These are phyloP conservation scores for Telfairia occidentalis DNA, from an alignment of 331 rosid species.

Conservation along the genomic window DNA sequence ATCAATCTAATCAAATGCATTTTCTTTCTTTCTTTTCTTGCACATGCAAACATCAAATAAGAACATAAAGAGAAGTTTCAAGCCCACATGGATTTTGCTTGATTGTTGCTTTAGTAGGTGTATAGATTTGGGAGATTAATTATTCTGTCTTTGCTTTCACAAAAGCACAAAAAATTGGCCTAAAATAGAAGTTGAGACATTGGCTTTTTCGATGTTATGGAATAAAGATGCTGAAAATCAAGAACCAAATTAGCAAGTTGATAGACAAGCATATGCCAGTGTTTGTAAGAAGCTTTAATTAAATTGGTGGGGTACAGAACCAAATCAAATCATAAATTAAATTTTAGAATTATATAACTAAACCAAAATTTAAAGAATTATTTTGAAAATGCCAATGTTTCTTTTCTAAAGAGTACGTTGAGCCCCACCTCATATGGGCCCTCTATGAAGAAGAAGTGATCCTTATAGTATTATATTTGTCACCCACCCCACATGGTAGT, in stretches of 20 bases:
- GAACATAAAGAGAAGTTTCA: too few species aligned
- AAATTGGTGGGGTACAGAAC: not conserved
- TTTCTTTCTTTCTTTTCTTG: too few species aligned
- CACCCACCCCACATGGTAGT: too few species aligned
- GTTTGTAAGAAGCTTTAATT: not conserved
- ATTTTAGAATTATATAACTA: not conserved
- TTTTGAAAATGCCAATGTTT: not conserved
- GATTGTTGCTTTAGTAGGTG: not conserved
- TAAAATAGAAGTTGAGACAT: slow-evolving; percentile 15
- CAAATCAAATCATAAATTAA: not conserved
- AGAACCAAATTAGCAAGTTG: slow-evolving; percentile 11
- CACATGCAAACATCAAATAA: too few species aligned
- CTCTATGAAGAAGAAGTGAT: too few species aligned
- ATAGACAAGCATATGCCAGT: slow-evolving; percentile 5
- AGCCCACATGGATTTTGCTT: not conserved
- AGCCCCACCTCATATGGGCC: too few species aligned
- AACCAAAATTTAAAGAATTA: not conserved
- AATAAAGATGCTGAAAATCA: not conserved
- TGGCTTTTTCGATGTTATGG: not conserved
- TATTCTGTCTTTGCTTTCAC: slow-evolving; percentile 2
- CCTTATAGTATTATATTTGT: too few species aligned
- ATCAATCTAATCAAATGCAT: too few species aligned
- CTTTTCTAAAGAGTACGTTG: not conserved
- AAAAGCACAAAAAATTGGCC: slow-evolving; percentile 17
- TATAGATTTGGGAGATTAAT: not conserved